Evolutionary conservation across 306 rosid species (phyloP), one percentile per base, ranked within the genome.

Genomic region (Albizia julibrissin): DNA sequence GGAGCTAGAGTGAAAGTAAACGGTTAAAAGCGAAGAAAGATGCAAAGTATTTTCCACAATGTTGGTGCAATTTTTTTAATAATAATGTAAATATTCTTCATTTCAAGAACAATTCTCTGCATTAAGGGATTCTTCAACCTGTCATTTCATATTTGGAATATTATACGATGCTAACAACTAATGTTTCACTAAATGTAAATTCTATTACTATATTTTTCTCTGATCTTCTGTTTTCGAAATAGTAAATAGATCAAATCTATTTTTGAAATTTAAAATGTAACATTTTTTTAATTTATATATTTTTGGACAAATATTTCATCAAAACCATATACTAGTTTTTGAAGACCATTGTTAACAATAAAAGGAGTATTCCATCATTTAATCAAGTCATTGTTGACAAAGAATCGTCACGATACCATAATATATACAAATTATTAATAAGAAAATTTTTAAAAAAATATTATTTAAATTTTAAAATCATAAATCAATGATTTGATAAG

Each of bases 81-180:
- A 33, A 65, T 21, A 56, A 54, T 44, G 65, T 40, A 80, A 47
- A 33, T 80, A 71, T 65, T 86, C 73, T 59, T 18, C 71, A 58
- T 73, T 75, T 78, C 24, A 13, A 62, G 27, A 27, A 11, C 26
- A 81, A 69, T 43, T 74, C 69, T 65, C 52, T 37, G 8, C 40
- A 40, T 79, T 80, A 49, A 77, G 83, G 61, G 70, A 86, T 86
- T 80, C 87, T 66, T 40, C 22, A 52, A n/a, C 77, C 62, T 18
- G 54, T 49, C 59, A 58, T 34, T 33, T 66, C 44, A 33, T 18
- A 6, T 19, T 66, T 66, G 7, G 71, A 33, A 66, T n/a, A 66
- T 18, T 27, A 65, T 8, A 5, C 2, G 34, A 31, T 29, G 21
- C 69, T 8, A 50, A 16, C n/a, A 66, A 1, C 13, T 66, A 33